Evolutionary conservation across 106 monocot genomes (phyloP).

Genomic region (Dactylorhiza incarnata): DNA sequence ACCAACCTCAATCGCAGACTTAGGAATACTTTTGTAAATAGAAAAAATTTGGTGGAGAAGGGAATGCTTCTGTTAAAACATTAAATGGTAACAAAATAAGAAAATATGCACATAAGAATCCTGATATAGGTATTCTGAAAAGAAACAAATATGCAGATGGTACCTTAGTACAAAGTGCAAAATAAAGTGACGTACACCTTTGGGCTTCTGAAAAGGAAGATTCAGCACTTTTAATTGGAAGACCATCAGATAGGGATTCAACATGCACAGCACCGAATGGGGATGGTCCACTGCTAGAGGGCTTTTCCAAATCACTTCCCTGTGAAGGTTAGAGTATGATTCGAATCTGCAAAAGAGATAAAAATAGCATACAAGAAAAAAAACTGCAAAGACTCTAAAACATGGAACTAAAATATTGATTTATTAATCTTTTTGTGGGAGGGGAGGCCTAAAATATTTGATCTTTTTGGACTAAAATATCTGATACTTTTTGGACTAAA

Average conservation of each 20-base stretch:
- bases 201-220: conserved; percentile 60
- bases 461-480: too few species aligned
- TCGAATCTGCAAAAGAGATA: background rate
- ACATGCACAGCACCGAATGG: conserved; percentile 1
- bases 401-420: background rate
- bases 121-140: background rate
- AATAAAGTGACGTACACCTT: conserved; percentile 79
- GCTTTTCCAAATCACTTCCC: conserved; percentile 38
- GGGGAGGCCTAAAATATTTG: too few species aligned
- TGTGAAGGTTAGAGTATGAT: conserved; percentile 17
- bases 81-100: conserved; percentile 1
- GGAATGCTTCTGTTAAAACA: conserved; percentile 66
- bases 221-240: conserved; percentile 11
- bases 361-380: background rate
- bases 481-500: too few species aligned
- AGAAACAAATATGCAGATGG: background rate
- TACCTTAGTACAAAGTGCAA: conserved; percentile 96
- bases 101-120: background rate
- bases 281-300: conserved; percentile 9
- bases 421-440: background rate
- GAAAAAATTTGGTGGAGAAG: conserved; percentile 71
- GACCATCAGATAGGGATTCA: conserved; percentile 24
- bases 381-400: background rate
- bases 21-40: conserved; percentile 55
- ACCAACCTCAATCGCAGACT: conserved; percentile 59